Percentiles rank a stretch among this genome's conserved stretches.
Evolutionary conservation across 192 early-diverging fungal genomes (phyloP).

Genomic region (Umbelopsis ramanniana): DNA sequence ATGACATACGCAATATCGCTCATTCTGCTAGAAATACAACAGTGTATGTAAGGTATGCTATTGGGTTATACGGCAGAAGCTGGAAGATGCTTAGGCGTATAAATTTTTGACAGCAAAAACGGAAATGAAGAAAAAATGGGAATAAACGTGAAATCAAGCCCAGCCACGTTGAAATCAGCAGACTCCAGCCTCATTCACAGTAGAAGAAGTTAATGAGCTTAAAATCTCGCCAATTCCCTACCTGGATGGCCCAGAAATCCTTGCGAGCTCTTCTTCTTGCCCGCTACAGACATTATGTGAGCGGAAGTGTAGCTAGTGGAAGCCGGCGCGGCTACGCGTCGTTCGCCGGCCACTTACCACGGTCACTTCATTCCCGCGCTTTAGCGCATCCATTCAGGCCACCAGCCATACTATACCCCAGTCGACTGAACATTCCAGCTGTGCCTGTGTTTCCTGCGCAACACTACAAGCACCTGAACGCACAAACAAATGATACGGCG

Average conservation of each 20-base stretch:
- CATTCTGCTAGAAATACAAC: too few species aligned
- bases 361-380: conserved; percentile 16
- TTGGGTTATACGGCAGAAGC: too few species aligned
- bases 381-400: not conserved
- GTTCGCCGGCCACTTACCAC: not conserved
- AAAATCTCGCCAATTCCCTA: conserved; percentile 2
- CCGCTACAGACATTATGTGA: conserved; percentile 1
- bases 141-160: not conserved
- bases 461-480: conserved; percentile 19
- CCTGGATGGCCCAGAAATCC: conserved; percentile 12
- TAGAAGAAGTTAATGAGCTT: conserved; percentile 4
- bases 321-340: not conserved
- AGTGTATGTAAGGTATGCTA: too few species aligned
- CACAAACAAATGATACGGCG: conserved; percentile 11
- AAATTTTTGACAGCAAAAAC: not conserved
- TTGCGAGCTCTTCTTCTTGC: not conserved
- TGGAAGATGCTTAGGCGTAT: too few species aligned
- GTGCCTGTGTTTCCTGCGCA: conserved; percentile 17
- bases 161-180: conserved; percentile 16
- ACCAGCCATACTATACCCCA: conserved; percentile 3
- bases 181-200: not conserved
- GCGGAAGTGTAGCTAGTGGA: not conserved
- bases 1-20: too few species aligned
- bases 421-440: not conserved
- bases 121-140: not conserved